phyloP scores from a whole-genome alignment of 2,329 filamentous ascomycete species.

The Ophiobolus disseminans region DNA sequence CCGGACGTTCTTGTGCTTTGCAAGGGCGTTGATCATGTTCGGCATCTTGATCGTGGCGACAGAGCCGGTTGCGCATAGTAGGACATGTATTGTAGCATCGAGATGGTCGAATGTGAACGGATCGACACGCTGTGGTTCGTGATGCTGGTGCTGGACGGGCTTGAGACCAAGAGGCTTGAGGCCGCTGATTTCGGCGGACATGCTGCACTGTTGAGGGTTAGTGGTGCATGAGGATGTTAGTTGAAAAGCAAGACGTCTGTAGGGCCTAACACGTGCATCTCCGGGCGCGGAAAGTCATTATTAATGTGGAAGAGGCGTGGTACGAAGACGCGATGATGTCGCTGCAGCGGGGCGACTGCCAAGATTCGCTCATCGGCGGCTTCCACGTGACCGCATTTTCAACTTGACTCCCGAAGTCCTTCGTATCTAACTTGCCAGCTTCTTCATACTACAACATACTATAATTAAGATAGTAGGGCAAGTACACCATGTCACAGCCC shows the following conservation, averaged over 20 bases:
- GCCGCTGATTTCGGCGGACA: slow-evolving; percentile 33
- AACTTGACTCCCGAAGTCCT: too few relatives aligned
- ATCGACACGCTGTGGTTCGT: slow-evolving; percentile 17
- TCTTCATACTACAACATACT: too few relatives aligned
- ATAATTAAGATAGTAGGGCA: too few relatives aligned
- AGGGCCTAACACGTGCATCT: background rate
- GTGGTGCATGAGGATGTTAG: slow-evolving; percentile 3
- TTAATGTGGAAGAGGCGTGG: slow-evolving; percentile 8
- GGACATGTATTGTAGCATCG: slow-evolving; percentile 60
- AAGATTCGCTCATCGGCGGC: slow-evolving; percentile 16
- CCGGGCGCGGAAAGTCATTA: slow-evolving; percentile 13
- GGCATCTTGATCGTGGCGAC: slow-evolving; percentile 86
- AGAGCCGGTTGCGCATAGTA: slow-evolving; percentile 72
- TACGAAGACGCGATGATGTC: slow-evolving; percentile 4
- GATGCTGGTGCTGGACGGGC: slow-evolving; percentile 34
- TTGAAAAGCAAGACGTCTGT: slow-evolving; percentile 14
- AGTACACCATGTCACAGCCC: too few relatives aligned
- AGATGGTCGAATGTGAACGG: slow-evolving; percentile 35
- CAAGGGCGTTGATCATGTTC: slow-evolving; percentile 61
- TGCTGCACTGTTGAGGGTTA: slow-evolving; percentile 16
- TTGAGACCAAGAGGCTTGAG: slow-evolving; percentile 38
- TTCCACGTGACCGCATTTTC: slow-evolving; percentile 2
- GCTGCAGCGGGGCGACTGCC: slow-evolving; percentile 1
- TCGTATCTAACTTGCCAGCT: too few relatives aligned
- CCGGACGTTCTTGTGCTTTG: slow-evolving; percentile 64